Conservation (phyloP, 2,329 filamentous ascomycete genomes). For the Bisporella sp. region DNA sequence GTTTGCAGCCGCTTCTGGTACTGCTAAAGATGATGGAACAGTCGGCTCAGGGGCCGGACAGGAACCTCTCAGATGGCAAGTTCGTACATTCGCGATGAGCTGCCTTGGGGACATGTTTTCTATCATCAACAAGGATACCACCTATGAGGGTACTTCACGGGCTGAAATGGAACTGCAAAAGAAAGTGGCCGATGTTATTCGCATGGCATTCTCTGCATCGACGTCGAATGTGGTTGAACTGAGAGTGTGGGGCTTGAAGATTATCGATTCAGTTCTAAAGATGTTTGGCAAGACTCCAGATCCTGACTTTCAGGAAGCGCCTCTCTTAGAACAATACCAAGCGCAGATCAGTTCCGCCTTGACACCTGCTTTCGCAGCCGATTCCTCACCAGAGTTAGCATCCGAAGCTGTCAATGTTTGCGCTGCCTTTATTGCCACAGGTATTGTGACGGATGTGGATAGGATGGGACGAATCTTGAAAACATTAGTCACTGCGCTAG, state of each 20-base stretch:
- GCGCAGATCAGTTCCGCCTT: constrained; percentile 95
- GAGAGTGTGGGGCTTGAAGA: constrained; percentile 83
- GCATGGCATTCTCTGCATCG: constrained; percentile 95
- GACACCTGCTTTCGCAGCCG: constrained; percentile 90
- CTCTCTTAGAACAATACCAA: constrained; percentile 95
- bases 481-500: constrained; percentile 80
- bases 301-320: constrained; percentile 95
- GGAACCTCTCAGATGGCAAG: constrained; percentile 91
- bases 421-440: constrained; percentile 94
- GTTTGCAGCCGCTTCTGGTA: constrained; percentile 69
- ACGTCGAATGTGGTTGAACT: constrained; percentile 89
- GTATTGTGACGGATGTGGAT: constrained; percentile 94
- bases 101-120: constrained; percentile 78
- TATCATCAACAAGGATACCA: constrained; percentile 71
- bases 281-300: constrained; percentile 95
- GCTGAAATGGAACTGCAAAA: constrained; percentile 75
- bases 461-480: constrained; percentile 98
- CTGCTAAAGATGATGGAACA: constrained; percentile 49
- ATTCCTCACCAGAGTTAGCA: constrained; percentile 92
- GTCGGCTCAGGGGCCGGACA: constrained; percentile 54
- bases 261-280: constrained; percentile 87
- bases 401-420: constrained; percentile 96
- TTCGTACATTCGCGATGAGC: constrained; percentile 86
- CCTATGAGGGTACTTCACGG: constrained; percentile 69
- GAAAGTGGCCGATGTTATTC: constrained; percentile 84